phyloP scores from a whole-genome alignment of 345 rosid species.

The Eucalyptus curtisii region DNA sequence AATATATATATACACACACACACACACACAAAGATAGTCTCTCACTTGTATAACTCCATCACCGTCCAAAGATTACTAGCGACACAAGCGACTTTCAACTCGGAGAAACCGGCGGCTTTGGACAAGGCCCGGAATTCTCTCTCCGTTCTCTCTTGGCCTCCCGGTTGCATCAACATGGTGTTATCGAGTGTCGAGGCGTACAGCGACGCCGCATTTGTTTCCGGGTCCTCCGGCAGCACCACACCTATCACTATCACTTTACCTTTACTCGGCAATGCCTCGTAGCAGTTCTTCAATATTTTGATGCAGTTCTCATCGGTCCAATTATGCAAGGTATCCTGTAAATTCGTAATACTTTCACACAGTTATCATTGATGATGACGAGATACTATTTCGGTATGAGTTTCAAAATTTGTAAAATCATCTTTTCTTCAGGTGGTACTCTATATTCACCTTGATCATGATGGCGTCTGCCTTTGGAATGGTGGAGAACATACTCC shows the following conservation, averaged over 20 bases:
- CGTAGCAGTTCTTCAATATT: conserved; percentile 7
- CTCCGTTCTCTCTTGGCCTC: conserved; percentile 5
- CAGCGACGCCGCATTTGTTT: not conserved
- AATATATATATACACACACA: not conserved
- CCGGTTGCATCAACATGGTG: not conserved
- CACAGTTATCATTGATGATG: not conserved
- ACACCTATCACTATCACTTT: not conserved
- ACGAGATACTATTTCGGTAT: not conserved
- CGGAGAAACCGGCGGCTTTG: not conserved
- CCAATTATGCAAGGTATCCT: conserved; percentile 7
- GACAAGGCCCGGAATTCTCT: not conserved
- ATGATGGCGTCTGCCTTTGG: conserved; percentile 5
- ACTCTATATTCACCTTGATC: conserved; percentile 1
- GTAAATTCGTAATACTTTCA: not conserved
- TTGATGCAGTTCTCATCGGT: not conserved
- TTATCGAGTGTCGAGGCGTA: not conserved
- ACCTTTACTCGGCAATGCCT: not conserved
- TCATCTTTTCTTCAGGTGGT: not conserved
- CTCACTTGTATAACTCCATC: conserved; percentile 1
- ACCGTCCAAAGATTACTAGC: not conserved
- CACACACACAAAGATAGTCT: not conserved
- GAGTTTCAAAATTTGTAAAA: not conserved
- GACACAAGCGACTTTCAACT: not conserved
- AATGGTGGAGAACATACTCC: conserved; percentile 5
- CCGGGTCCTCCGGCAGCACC: not conserved